Evolutionary conservation across 2,329 filamentous ascomycete genomes (phyloP).

Genomic region (Claviceps citrina): DNA sequence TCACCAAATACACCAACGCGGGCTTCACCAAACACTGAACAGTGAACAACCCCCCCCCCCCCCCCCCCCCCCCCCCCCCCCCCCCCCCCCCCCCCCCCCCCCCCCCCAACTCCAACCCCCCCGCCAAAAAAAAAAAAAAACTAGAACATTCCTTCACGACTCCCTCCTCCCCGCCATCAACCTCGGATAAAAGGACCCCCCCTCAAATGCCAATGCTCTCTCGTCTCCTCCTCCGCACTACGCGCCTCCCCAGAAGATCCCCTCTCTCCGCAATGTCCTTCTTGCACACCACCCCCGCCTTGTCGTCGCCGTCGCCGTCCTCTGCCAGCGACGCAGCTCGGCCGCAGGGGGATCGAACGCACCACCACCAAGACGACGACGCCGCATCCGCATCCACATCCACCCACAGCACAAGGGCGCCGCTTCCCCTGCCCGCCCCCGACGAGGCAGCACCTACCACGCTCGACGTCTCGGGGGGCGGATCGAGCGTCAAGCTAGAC

Average conservation of each 20-base stretch:
- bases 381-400: too few species aligned
- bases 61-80: too few species aligned
- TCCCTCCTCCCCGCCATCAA: not conserved
- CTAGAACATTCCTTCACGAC: constrained; percentile 1
- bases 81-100: too few species aligned
- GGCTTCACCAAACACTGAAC: too few species aligned
- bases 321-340: not conserved
- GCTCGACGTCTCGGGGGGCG: constrained; percentile 19
- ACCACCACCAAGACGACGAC: not conserved
- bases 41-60: too few species aligned
- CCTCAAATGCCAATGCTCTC: constrained; percentile 1
- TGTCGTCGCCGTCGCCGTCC: not conserved
- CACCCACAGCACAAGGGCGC: not conserved
- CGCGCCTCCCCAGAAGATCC: not conserved
- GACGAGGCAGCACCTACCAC: constrained; percentile 8
- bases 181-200: not conserved
- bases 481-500: constrained; percentile 41
- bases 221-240: not conserved
- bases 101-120: too few species aligned
- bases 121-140: too few species aligned
- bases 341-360: too few species aligned
- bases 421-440: constrained; percentile 10
- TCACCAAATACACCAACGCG: too few species aligned
- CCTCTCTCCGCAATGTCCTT: not conserved
- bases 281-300: not conserved